phyloP scores from a whole-genome alignment of 78 protist genomes.

The Dictyostelium firmibasis region DNA sequence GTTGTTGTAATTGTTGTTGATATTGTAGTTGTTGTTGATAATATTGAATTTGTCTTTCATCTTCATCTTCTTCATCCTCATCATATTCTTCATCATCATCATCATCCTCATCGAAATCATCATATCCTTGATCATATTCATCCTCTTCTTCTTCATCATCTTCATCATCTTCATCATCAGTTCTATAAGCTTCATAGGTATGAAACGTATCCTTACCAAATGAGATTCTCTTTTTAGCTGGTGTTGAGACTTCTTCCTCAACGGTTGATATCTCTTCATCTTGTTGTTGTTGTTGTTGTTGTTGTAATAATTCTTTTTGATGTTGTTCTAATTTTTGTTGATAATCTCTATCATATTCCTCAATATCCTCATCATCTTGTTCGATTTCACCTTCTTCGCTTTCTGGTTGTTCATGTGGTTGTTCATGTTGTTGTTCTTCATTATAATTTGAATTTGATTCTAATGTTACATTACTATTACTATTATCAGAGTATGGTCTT shows the following conservation, averaged over 20 bases:
- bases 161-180: conserved; percentile 29
- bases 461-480: background rate
- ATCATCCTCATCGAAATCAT: conserved; percentile 18
- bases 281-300: background rate
- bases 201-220: background rate
- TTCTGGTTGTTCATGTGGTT: background rate
- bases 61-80: conserved; percentile 32
- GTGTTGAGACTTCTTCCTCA: background rate
- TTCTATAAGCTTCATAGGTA: background rate
- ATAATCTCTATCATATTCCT: background rate
- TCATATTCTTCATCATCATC: conserved; percentile 62
- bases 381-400: conserved; percentile 28
- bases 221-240: conserved; percentile 54
- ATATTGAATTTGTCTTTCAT: conserved; percentile 24
- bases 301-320: background rate
- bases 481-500: background rate
- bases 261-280: background rate
- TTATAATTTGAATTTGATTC: background rate
- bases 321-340: background rate
- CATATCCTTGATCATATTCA: background rate
- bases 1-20: conserved; percentile 27
- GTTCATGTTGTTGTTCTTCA: background rate
- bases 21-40: conserved; percentile 1
- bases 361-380: background rate
- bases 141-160: background rate